Percentiles rank a stretch among this genome's conserved stretches.
Evolutionary conservation across 345 rosid genomes (phyloP).

Genomic region (Ricinus communis): DNA sequence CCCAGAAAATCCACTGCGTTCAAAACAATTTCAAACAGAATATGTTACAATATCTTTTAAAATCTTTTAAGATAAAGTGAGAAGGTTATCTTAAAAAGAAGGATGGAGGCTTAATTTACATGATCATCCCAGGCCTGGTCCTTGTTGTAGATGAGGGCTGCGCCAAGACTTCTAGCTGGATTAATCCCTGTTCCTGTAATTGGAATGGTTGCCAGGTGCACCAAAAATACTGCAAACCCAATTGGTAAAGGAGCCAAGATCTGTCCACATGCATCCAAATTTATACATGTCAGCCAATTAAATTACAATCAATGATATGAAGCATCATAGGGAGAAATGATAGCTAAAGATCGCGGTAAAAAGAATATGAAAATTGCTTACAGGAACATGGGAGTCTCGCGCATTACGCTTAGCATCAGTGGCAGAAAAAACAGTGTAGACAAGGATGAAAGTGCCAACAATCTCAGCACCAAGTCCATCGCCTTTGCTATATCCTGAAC

Average conservation of each 20-base stretch:
- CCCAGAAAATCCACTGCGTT: constrained; percentile 29
- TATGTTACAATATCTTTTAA: no score
- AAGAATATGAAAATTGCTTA: background rate
- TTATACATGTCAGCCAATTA: background rate
- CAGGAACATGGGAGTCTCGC: constrained; percentile 26
- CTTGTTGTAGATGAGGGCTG: constrained; percentile 49
- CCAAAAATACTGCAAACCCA: constrained; percentile 53
- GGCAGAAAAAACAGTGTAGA: constrained; percentile 23
- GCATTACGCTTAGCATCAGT: constrained; percentile 22
- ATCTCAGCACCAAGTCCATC: constrained; percentile 24
- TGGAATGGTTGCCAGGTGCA: constrained; percentile 54
- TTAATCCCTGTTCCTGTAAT: constrained; percentile 52
- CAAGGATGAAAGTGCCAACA: constrained; percentile 21
- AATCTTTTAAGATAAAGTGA: no score
- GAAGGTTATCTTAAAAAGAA: background rate
- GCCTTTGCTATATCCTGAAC: constrained; percentile 10
- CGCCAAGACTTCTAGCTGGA: constrained; percentile 55
- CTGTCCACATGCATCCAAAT: constrained; percentile 16
- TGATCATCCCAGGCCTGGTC: constrained; percentile 47
- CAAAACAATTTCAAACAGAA: no score
- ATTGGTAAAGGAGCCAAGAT: constrained; percentile 54
- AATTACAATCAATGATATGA: no score
- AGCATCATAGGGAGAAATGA: no score
- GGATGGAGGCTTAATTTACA: constrained; percentile 20
- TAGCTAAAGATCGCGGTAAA: no score